Evolutionary conservation across 2,329 filamentous ascomycete species (phyloP).

Genomic region (Acephala macrosclerotiorum): DNA sequence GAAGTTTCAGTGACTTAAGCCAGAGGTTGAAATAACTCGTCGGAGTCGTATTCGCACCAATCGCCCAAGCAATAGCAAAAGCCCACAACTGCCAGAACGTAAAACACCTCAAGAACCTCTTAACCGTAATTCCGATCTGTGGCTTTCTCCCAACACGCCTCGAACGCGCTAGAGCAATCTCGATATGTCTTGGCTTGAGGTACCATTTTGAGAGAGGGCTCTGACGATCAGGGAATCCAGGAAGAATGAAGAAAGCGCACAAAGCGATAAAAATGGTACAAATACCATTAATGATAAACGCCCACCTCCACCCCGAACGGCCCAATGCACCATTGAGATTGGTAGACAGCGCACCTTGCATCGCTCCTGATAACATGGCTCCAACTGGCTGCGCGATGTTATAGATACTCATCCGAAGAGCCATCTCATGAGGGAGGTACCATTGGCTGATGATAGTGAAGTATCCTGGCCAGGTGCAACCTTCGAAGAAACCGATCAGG

Average conservation of each 20-base stretch:
- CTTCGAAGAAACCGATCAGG: conserved; percentile 14
- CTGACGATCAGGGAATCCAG: conserved; percentile 14
- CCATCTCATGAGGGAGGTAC: conserved; percentile 13
- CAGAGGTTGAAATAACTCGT: conserved; percentile 12
- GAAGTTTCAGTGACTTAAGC: conserved; percentile 12
- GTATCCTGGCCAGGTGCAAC: conserved; percentile 10
- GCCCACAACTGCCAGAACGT: conserved; percentile 14
- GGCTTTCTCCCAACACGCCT: conserved; percentile 8
- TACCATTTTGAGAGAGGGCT: conserved; percentile 11
- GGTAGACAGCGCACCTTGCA: conserved; percentile 10
- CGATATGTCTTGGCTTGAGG: conserved; percentile 10
- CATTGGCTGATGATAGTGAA: conserved; percentile 15
- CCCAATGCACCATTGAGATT: conserved; percentile 2
- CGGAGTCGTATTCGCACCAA: conserved; percentile 12
- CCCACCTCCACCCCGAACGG: conserved; percentile 9
- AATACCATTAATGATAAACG: conserved; percentile 10
- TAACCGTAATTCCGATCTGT: neutral
- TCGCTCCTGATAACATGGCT: conserved; percentile 8
- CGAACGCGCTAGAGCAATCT: conserved; percentile 11
- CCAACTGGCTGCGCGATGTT: conserved; percentile 12
- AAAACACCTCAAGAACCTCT: neutral
- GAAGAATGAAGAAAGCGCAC: neutral
- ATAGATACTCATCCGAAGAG: conserved; percentile 9
- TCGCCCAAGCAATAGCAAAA: conserved; percentile 9
- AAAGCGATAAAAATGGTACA: conserved; percentile 8